These are phyloP conservation scores for Xylogone sp. DNA, from an alignment of 2,329 filamentous ascomycete species.

Conservation along the genomic window DNA sequence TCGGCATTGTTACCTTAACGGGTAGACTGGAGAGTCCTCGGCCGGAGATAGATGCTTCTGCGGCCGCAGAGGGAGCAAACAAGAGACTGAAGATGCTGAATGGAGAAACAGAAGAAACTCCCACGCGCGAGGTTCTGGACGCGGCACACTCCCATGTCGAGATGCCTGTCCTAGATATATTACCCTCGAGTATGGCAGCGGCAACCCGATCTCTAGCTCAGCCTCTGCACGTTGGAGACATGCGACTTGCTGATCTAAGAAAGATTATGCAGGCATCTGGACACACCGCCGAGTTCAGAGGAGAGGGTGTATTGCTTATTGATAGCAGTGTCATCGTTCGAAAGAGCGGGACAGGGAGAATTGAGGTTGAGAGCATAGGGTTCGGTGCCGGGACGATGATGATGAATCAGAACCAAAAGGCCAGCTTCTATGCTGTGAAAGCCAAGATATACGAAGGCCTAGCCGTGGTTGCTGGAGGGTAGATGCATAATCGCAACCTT, in stretches of 20 bases:
- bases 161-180: slow-evolving; percentile 37
- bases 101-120: slow-evolving; percentile 35
- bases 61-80: slow-evolving; percentile 36
- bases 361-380: slow-evolving; percentile 80
- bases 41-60: slow-evolving; percentile 39
- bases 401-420: slow-evolving; percentile 39
- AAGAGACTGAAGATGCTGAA: slow-evolving; percentile 41
- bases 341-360: slow-evolving; percentile 80
- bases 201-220: slow-evolving; percentile 75
- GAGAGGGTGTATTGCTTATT: slow-evolving; percentile 86
- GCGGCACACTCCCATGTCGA: slow-evolving; percentile 11
- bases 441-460: slow-evolving; percentile 90
- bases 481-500: not conserved
- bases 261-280: slow-evolving; percentile 78
- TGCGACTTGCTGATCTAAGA: slow-evolving; percentile 82
- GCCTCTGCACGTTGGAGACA: slow-evolving; percentile 89
- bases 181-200: slow-evolving; percentile 59
- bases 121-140: slow-evolving; percentile 13
- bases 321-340: slow-evolving; percentile 84
- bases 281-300: slow-evolving; percentile 86
- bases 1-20: slow-evolving; percentile 90
- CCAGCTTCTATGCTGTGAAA: slow-evolving; percentile 83
- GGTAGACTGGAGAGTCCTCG: slow-evolving; percentile 59
- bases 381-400: slow-evolving; percentile 40
- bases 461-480: slow-evolving; percentile 73